Base-by-base conservation (phyloP, 1,139 yeast genomes). In the Schwanniomyces etchellsii region DNA sequence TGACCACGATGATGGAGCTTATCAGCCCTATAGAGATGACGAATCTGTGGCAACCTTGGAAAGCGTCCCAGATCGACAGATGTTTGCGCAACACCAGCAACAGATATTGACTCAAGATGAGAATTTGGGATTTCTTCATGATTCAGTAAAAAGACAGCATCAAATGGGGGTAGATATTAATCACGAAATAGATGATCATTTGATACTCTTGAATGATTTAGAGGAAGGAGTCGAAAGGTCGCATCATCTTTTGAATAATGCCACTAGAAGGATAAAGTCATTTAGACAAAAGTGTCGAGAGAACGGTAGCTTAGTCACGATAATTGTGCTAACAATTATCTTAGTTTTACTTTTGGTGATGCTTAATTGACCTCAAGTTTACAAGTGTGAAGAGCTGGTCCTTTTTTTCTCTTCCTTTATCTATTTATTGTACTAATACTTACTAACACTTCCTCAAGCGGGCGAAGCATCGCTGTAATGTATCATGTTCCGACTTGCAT, bases 221-320 rank as follows among this genome's bases (percentile, higher is more conserved):
- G 95, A 85, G 44, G 57, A 58, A 21, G 78, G 82, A 13, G 73
- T 82, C 10, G 88, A 79, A 38, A 45, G 60, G 20, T 69, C 83
- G 5, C 69, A 68, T 20, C 46, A 55, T 28, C 59, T 81, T 30
- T 51, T 85, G 25, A 59, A 61, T 23, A 58, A 66, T 5, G 91
- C 94, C 1, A 64, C 68, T 20, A 55, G 60, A 33, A 64, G 80
- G 28, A 61, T 85, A 33, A 64, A 56, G 22, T 61, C 56, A 26
- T 81, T 84, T 45, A 64, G 80, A 31, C 58, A 66, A 11, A 70
- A 64, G 43, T 73, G 80, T 13, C 68, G 70, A 34, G 85, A 81
- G 47, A 77, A 82, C 45, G 89, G 91, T 2, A 80, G 84, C 31
- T 63, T 84, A 61, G 64, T 77, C 26, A 80, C 89, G 0, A 84